Conservation (phyloP, 768 basidiomycete genomes). For the Hypholoma fasciculare region DNA sequence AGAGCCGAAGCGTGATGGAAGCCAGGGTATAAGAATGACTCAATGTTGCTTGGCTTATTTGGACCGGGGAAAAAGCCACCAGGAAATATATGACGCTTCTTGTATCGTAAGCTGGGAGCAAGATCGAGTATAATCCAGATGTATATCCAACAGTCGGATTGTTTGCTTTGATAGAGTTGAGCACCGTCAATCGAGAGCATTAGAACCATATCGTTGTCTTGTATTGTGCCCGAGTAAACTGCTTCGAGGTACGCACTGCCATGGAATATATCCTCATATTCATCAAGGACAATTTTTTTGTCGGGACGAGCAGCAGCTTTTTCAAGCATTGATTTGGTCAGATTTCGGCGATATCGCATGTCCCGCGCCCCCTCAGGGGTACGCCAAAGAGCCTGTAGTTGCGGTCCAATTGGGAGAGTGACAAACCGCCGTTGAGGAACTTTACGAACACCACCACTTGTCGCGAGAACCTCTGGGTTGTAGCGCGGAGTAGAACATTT, state of each 20-base stretch:
- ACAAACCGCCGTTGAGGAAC: constrained; percentile 26
- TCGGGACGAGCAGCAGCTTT: constrained; percentile 5
- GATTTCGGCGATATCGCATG: constrained; percentile 25
- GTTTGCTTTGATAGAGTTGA: constrained; percentile 41
- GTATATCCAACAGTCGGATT: constrained; percentile 42
- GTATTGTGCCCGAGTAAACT: constrained; percentile 19
- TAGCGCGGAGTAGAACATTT: constrained; percentile 26
- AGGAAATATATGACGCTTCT: constrained; percentile 17
- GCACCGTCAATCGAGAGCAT: constrained; percentile 39
- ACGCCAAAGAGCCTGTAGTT: constrained; percentile 34
- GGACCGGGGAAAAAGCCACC: constrained; percentile 28
- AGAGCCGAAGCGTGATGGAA: constrained; percentile 32
- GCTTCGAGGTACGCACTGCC: constrained; percentile 29
- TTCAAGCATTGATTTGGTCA: constrained; percentile 21
- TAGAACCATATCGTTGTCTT: constrained; percentile 31
- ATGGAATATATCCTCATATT: constrained; percentile 27
- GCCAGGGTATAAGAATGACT: constrained; percentile 26
- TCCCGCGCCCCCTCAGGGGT: constrained; percentile 18
- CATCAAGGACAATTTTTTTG: neutral
- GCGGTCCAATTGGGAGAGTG: constrained; percentile 42
- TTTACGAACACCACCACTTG: constrained; percentile 1
- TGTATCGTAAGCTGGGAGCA: constrained; percentile 18
- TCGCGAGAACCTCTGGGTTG: constrained; percentile 9
- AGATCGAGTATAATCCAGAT: constrained; percentile 35
- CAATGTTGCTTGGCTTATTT: constrained; percentile 25